Percentiles rank a stretch among this genome's conserved stretches.
phyloP scores from a whole-genome alignment of 805 yeast genomes.

The Ogataea naganishii region DNA sequence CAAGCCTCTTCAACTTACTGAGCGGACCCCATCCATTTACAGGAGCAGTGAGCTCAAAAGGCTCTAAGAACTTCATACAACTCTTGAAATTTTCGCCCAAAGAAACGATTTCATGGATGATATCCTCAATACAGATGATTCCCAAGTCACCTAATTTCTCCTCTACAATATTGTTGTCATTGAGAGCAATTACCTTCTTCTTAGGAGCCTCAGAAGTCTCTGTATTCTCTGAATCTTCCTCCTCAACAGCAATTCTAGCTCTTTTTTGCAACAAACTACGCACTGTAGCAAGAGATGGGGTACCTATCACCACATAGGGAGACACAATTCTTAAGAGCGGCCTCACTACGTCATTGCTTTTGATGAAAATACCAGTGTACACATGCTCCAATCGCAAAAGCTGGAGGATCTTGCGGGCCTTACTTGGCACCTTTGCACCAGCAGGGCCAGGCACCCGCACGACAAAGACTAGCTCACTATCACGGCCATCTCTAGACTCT shows the following conservation, averaged over 20 bases:
- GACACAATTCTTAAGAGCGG: constrained; percentile 60
- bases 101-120: constrained; percentile 59
- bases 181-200: constrained; percentile 39
- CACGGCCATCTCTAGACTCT: constrained; percentile 24
- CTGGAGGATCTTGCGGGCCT: constrained; percentile 50
- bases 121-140: constrained; percentile 71
- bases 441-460: constrained; percentile 60
- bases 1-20: constrained; percentile 56
- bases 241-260: constrained; percentile 41
- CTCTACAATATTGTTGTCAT: constrained; percentile 70
- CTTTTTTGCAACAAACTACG: constrained; percentile 72
- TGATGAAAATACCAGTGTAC: constrained; percentile 67
- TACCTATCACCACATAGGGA: constrained; percentile 68
- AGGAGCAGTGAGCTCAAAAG: constrained; percentile 62
- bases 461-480: constrained; percentile 50
- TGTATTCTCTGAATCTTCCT: constrained; percentile 18
- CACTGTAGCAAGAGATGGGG: constrained; percentile 64
- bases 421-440: constrained; percentile 57
- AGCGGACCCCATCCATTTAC: constrained; percentile 70
- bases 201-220: constrained; percentile 11
- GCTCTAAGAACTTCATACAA: constrained; percentile 54
- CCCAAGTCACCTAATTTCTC: constrained; percentile 62
- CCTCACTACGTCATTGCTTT: constrained; percentile 46
- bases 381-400: constrained; percentile 50
- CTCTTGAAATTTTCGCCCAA: constrained; percentile 58